Evolutionary conservation across 495 filamentous ascomycete genomes (phyloP).

Genomic region (Penicillium turbatum): DNA sequence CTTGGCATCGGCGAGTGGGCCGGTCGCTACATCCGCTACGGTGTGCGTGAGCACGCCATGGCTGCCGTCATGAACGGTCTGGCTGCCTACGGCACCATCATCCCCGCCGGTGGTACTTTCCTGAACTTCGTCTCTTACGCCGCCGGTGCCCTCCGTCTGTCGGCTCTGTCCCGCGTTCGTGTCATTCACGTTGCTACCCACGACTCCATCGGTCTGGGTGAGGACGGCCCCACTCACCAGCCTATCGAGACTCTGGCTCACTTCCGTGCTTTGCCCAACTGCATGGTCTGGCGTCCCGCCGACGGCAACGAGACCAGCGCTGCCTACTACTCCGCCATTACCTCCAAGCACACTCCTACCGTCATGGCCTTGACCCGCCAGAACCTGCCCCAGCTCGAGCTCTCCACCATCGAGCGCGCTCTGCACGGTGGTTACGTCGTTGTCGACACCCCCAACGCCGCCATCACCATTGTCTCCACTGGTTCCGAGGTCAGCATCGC

Average conservation of each 20-base stretch:
- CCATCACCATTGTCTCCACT: slow-evolving; percentile 88
- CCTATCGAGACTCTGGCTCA: slow-evolving; percentile 99
- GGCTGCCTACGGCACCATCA: slow-evolving; percentile 88
- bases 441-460: slow-evolving; percentile 76
- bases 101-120: slow-evolving; percentile 95
- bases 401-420: slow-evolving; percentile 77
- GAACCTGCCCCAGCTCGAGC: slow-evolving; percentile 97
- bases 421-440: slow-evolving; percentile 93
- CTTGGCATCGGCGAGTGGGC: slow-evolving; percentile 78
- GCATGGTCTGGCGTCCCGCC: slow-evolving; percentile 99
- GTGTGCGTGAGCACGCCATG: slow-evolving; percentile 97
- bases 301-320: slow-evolving; percentile 98
- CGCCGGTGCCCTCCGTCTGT: slow-evolving; percentile 90
- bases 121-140: slow-evolving; percentile 99
- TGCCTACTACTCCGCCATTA: slow-evolving; percentile 94
- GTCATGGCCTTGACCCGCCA: slow-evolving; percentile 95
- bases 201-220: slow-evolving; percentile 98
- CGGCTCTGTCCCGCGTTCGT: slow-evolving; percentile 84
- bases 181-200: slow-evolving; percentile 97
- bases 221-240: slow-evolving; percentile 98
- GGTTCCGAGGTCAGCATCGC: slow-evolving; percentile 94
- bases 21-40: slow-evolving; percentile 94
- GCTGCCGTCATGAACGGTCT: slow-evolving; percentile 98
- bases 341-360: slow-evolving; percentile 82
- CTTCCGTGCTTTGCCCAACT: slow-evolving; percentile 98